Evolutionary conservation across 75 land plant genomes (phyloP).

Genomic region (Picea sitchensis): DNA sequence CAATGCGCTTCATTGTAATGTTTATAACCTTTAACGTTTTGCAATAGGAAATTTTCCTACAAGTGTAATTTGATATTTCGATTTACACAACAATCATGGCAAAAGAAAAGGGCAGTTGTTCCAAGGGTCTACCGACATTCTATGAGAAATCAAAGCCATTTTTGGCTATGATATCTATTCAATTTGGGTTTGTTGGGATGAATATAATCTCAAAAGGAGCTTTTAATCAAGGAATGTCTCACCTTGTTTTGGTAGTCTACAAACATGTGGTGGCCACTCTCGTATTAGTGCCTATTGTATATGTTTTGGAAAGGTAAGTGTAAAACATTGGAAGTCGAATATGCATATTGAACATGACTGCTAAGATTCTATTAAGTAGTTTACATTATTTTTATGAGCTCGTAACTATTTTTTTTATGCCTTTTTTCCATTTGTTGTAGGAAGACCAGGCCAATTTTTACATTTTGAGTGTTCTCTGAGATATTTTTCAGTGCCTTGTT

Average conservation of each 20-base stretch:
- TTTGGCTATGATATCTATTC: conserved; percentile 21
- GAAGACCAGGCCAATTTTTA: no score
- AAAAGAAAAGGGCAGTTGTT: background rate
- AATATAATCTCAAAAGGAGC: conserved; percentile 40
- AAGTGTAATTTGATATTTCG: no score
- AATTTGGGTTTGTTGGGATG: conserved; percentile 38
- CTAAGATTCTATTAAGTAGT: no score
- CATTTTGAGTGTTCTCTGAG: conserved; percentile 3
- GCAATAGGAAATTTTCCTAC: no score
- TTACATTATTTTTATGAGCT: background rate
- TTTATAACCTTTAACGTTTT: no score
- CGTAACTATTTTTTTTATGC: background rate
- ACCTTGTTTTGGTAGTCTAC: conserved; percentile 36
- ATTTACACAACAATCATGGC: background rate
- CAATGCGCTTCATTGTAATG: no score
- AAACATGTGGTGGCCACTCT: conserved; percentile 28
- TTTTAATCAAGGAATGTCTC: conserved; percentile 38
- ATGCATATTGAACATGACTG: no score
- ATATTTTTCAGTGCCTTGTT: conserved; percentile 15
- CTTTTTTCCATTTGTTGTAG: conserved; percentile 9
- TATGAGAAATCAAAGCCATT: conserved; percentile 17
- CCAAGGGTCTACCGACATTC: background rate
- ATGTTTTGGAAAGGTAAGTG: conserved; percentile 23
- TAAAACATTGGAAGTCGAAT: no score
- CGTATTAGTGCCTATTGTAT: conserved; percentile 20